Percentiles rank a stretch among this genome's conserved stretches.
phyloP scores from a whole-genome alignment of 1,284 basidiomycete species.

The Cystobasidium slooffiae region DNA sequence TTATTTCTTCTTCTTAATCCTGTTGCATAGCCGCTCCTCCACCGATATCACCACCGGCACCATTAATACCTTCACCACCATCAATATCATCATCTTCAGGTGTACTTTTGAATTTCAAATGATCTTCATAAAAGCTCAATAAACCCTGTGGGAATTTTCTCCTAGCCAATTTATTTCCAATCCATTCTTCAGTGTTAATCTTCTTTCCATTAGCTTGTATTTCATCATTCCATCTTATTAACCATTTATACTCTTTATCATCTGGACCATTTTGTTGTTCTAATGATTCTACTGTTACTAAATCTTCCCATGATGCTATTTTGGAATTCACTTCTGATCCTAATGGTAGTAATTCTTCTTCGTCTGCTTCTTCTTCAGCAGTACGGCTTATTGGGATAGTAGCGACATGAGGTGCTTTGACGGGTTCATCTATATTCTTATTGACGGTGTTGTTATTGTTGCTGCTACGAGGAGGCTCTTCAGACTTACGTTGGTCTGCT shows the following conservation, averaged over 20 bases:
- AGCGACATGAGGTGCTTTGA: not conserved
- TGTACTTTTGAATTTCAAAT: slow-evolving; percentile 30
- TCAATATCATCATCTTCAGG: slow-evolving; percentile 8
- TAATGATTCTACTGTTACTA: slow-evolving; percentile 14
- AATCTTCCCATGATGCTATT: slow-evolving; percentile 21
- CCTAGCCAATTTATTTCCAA: slow-evolving; percentile 20
- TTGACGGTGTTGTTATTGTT: not conserved
- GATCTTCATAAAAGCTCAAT: slow-evolving; percentile 37
- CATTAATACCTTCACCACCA: not conserved
- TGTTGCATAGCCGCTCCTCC: no score
- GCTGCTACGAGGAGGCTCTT: not conserved
- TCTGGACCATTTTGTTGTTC: slow-evolving; percentile 1
- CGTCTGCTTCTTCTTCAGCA: not conserved
- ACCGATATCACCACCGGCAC: not conserved
- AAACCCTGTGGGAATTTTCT: slow-evolving; percentile 37
- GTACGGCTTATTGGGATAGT: slow-evolving; percentile 4
- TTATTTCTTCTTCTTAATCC: no score
- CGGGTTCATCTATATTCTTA: not conserved
- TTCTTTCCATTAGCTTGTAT: not conserved
- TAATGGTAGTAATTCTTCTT: slow-evolving; percentile 1
- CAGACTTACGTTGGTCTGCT: slow-evolving; percentile 15
- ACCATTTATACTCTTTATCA: slow-evolving; percentile 18
- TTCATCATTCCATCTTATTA: slow-evolving; percentile 19
- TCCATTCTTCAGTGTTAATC: slow-evolving; percentile 10
- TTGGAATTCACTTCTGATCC: not conserved